Evolutionary conservation across 768 basidiomycete genomes (phyloP), one percentile per base, ranked within the genome.

Genomic region (Scleroderma bovista): DNA sequence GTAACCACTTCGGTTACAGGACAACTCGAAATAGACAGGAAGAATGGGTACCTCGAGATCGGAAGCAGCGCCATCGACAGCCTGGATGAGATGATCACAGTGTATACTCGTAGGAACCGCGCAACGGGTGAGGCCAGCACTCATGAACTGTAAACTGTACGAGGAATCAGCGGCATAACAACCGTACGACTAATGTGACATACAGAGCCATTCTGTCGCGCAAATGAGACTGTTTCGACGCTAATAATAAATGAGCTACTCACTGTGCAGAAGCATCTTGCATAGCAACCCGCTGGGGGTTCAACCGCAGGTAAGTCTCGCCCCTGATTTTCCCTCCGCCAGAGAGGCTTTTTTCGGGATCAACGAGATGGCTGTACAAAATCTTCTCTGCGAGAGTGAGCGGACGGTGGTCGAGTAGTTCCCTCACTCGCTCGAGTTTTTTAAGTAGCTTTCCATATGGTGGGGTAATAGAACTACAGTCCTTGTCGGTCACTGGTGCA

Each of bases 301-400:
- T 77, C 31, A 99, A 79, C 71, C 93, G 93, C 42, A 99, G 75
- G 69, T 98, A 95, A 8, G 83, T 75, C 65, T 93, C 83, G 17
- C 94, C 95, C 58, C 94, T 76, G 36, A 92, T 76, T 56, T 78
- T 83, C 26, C 81, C 80, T 24, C 80, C 79, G 40, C 77, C 69
- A 32, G 77, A 76, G 42, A 94, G 69, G 47, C 74, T 81, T 59
- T 83, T 81, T 50, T 85, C 80, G 4, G 91, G 90, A 57, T 95
- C 79, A 54, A 80, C 70, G 48, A 97, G 72, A 69, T 99, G 96
- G 59, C 90, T 86, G 70, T 96, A 98, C 26, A 99, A 76, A 38
- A 98, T 94, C 76, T 99, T 99, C 70, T 99, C 96, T 19, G 94
- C 87, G n/a, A 99, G 76, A 2, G 93, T 92, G 48, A 99, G 72